Percentiles rank a stretch among this genome's conserved stretches.
phyloP scores from a whole-genome alignment of 179 eudicot species.

The Monotropa hypopitys region DNA sequence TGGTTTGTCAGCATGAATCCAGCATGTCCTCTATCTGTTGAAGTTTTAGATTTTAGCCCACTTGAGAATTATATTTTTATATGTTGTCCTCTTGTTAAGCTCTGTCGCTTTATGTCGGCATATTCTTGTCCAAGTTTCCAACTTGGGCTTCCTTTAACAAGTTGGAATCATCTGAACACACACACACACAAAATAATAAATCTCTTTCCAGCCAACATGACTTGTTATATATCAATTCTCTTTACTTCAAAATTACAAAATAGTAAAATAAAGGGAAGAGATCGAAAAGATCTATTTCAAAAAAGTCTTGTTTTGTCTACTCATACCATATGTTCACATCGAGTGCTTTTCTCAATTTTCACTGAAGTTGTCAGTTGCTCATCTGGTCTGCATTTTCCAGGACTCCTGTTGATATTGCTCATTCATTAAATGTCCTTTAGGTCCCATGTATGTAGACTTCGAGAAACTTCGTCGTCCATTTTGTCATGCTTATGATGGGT shows the following conservation, averaged over 20 bases:
- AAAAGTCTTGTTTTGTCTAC: too few species aligned
- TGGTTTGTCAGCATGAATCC: neutral
- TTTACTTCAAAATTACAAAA: neutral
- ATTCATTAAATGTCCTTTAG: neutral
- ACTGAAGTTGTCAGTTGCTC: neutral
- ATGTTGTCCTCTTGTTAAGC: neutral
- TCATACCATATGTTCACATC: neutral
- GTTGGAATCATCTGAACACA: neutral
- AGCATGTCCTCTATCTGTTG: neutral
- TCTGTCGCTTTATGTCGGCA: neutral
- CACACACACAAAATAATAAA: neutral
- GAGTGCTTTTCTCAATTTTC: neutral
- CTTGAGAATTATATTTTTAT: neutral
- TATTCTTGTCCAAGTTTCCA: neutral
- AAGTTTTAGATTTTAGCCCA: neutral
- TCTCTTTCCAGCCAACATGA: neutral
- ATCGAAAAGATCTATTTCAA: too few species aligned
- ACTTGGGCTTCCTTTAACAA: neutral
- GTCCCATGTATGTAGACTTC: neutral
- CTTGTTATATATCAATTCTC: neutral
- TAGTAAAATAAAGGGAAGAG: too few species aligned
- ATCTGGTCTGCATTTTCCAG: neutral
- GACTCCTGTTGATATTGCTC: neutral
- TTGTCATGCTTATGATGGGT: neutral
- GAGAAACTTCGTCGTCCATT: neutral